Percentiles rank a stretch among this genome's conserved stretches.
Evolutionary conservation across 2,329 filamentous ascomycete species (phyloP).

Genomic region (Monilinia fructicola): DNA sequence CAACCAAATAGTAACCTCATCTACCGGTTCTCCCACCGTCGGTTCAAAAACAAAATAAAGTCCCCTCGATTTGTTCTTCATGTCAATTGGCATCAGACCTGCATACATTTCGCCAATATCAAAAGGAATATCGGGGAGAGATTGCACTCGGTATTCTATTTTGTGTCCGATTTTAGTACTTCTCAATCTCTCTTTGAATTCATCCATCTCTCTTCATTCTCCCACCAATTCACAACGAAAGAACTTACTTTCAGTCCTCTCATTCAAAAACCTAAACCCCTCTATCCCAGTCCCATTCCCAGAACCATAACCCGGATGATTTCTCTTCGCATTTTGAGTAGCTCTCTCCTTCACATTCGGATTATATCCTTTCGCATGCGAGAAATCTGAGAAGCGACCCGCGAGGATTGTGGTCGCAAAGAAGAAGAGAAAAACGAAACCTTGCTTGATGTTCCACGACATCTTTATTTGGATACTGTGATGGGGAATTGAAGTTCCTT

Average conservation of each 20-base stretch:
- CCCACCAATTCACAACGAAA: not conserved
- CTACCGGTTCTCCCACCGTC: constrained; percentile 46
- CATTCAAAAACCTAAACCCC: not conserved
- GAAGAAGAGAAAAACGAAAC: not conserved
- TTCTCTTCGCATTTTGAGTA: not conserved
- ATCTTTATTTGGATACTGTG: not conserved
- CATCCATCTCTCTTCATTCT: not conserved
- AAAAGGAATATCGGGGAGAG: constrained; percentile 32
- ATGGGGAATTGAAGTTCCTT: not conserved
- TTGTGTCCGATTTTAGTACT: not conserved
- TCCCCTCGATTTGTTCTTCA: constrained; percentile 45
- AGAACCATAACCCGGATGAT: not conserved
- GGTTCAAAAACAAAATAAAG: constrained; percentile 56
- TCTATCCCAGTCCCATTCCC: not conserved
- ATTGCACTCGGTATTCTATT: constrained; percentile 31
- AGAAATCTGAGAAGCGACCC: constrained; percentile 8
- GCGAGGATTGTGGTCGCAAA: not conserved
- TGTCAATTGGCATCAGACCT: constrained; percentile 51
- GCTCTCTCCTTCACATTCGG: not conserved
- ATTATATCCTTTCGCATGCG: constrained; percentile 5
- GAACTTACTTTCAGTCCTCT: not conserved
- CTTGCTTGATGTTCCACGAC: not conserved
- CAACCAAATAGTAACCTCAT: constrained; percentile 50
- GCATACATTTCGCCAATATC: constrained; percentile 36
- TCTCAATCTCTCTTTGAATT: not conserved